Base-by-base conservation (phyloP, 2,329 filamentous ascomycete genomes). In the Fusarium multiceps region DNA sequence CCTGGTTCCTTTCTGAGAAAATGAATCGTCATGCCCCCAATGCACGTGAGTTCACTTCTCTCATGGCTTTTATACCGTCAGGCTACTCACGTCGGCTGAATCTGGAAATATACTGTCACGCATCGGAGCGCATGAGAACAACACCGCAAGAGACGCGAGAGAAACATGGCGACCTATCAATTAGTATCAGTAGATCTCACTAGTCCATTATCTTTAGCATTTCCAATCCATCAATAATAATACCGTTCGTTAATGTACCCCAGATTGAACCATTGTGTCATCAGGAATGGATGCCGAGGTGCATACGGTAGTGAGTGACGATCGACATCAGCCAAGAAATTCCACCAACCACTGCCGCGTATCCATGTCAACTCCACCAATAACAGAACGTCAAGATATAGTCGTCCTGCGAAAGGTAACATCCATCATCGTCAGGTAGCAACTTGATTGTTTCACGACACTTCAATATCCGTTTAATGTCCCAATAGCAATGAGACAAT, bases 341-440 rank as follows among this genome's bases (percentile, higher is more conserved):
- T 53, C 49, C 49, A 53, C 54, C 54, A 56, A 56, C 43, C 54
- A 13, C 14, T 28, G 16, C 20, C 27, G 8, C 37, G 14, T 10
- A 18, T 18, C 4, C 2, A 6, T n/a, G 0, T 4, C 6, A 55
- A 49, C 45, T 55, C 63, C 67, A 68, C 67, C 70, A 72, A 72
- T 71, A 4, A 14, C 1, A 11, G 0, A 7, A 2, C 3, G 1
- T 1, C 13, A 27, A 12, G 3, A 0, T 23, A n/a, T 23, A 4
- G 12, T 14, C 18, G 12, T 6, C 30, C 16, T 42, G 9, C 27
- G 13, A 20, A 47, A 41, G 37, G 69, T 55, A 40, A 43, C 42
- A 56, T 54, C 32, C 28, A 18, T 40, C 28, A 18, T 21, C 28
- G 16, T n/a, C 12, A 20, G 12, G 16, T 46, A 4, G n/a, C 12